These are phyloP conservation scores for Spergularia bocconei DNA, from an alignment of 148 eudicot species.

Conservation along the genomic window DNA sequence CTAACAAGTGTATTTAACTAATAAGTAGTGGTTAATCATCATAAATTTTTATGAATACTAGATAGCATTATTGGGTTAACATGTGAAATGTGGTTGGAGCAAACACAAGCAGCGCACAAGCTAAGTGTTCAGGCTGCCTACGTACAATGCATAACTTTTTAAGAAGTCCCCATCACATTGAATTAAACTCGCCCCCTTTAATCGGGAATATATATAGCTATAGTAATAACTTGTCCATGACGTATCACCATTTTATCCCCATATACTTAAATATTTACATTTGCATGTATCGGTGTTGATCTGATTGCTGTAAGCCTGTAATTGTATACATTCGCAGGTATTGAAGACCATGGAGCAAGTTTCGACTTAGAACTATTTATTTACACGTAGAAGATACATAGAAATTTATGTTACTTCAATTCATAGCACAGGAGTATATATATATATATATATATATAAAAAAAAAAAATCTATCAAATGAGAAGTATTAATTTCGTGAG, in stretches of 20 bases:
- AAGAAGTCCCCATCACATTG: not conserved
- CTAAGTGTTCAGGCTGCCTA: constrained; percentile 3
- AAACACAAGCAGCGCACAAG: not conserved
- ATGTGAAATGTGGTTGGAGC: not conserved
- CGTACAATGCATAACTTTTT: not conserved
- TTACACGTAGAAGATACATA: no score
- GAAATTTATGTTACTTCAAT: no score
- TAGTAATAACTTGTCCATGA: constrained; percentile 4
- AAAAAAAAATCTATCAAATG: no score
- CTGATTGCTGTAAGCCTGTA: no score
- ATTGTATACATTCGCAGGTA: no score
- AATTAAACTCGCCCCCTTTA: not conserved
- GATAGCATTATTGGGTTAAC: constrained; percentile 4
- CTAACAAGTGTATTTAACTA: not conserved
- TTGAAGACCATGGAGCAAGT: no score
- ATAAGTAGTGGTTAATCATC: not conserved
- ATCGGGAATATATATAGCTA: not conserved
- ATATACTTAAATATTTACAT: not conserved
- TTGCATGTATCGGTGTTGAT: no score
- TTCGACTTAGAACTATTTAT: no score
- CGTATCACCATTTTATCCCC: not conserved
- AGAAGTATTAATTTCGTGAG: no score
- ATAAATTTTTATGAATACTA: no score
- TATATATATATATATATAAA: no score
- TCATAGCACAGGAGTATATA: no score